These are phyloP conservation scores for Colletotrichum eremochloae DNA, from an alignment of 2,329 filamentous ascomycete species.

Conservation along the genomic window DNA sequence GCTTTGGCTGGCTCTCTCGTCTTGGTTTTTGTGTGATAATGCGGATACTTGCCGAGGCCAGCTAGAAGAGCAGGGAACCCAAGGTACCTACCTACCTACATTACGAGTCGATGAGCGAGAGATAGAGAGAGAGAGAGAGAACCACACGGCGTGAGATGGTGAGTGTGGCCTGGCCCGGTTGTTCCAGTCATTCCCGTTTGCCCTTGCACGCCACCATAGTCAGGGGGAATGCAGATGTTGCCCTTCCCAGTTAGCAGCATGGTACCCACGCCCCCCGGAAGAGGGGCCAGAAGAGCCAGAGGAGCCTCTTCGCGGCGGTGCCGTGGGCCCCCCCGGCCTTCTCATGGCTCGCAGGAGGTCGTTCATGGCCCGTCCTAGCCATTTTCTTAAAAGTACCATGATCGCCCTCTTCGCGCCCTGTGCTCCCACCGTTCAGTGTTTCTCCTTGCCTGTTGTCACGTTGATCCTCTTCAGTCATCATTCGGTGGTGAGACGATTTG, in stretches of 20 bases:
- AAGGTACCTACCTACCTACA: conserved; percentile 8
- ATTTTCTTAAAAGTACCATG: conserved; percentile 33
- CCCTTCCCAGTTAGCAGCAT: conserved; percentile 24
- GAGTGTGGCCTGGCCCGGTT: conserved; percentile 15
- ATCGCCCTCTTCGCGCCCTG: conserved; percentile 25
- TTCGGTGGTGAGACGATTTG: conserved; percentile 26
- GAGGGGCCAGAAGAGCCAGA: conserved; percentile 22
- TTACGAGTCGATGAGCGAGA: conserved; percentile 5
- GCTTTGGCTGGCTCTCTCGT: background rate
- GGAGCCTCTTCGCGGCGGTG: conserved; percentile 33
- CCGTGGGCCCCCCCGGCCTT: conserved; percentile 29
- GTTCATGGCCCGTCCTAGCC: conserved; percentile 20
- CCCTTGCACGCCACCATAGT: conserved; percentile 40
- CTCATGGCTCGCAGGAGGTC: conserved; percentile 31
- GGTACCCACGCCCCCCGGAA: conserved; percentile 7
- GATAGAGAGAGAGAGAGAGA: background rate
- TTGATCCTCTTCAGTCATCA: conserved; percentile 22
- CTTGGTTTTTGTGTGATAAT: background rate
- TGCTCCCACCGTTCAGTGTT: conserved; percentile 31
- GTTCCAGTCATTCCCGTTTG: conserved; percentile 36
- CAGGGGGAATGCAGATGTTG: conserved; percentile 24
- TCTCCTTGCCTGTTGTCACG: conserved; percentile 34
- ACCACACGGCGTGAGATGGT: background rate
- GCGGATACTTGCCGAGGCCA: conserved; percentile 32
- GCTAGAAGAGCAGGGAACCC: conserved; percentile 8